Evolutionary conservation across 2,329 filamentous ascomycete genomes (phyloP), one percentile per base, ranked within the genome.

Genomic region (Fonsecaea nubica): DNA sequence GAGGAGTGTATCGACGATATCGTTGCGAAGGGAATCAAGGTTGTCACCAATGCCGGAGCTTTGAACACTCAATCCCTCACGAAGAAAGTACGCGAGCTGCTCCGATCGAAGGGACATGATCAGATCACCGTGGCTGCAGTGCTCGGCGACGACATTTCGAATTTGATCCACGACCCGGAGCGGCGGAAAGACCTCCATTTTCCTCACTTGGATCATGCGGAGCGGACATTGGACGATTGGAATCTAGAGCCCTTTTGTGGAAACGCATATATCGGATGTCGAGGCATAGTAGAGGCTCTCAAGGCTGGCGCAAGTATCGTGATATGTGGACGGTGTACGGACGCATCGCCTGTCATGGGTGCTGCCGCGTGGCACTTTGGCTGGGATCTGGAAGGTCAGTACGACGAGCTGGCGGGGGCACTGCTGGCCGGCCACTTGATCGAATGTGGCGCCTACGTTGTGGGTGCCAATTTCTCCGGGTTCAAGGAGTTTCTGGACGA

Each of bases 231-330:
- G 25, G n/a, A 40, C 10, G 59, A 55, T 21, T 62, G 45, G 59
- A 48, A 62, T 7, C 30, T 33, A n/a, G 25, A 62, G 15, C 45
- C 59, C 10, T 40, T 18, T 9, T 62, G 59, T 36, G 59, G 59
- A 36, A 33, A 18, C 6, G 84, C 80, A 3, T 86, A 86, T 69
- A 78, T 85, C 1, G 85, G 85, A 0, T 80, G 80, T n/a, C 76
- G 81, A 61, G 82, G 73, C 2, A 76, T 77, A 21, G 74, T 71
- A 1, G 65, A 73, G 25, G 75, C 73, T 4, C 63, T 77, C 0
- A 48, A 68, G 4, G 58, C 65, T 4, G 76, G 75, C 0, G 76
- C 75, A 1, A 70, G 76, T 58, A 74, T 77, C 33, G 73, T 77
- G 38, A 66, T 76, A 42, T 75, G 71, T 62, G 76, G 76, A 6